These are phyloP conservation scores for Thermothelomyces thermophilus DNA, from an alignment of 2,329 filamentous ascomycete genomes.

Conservation along the genomic window DNA sequence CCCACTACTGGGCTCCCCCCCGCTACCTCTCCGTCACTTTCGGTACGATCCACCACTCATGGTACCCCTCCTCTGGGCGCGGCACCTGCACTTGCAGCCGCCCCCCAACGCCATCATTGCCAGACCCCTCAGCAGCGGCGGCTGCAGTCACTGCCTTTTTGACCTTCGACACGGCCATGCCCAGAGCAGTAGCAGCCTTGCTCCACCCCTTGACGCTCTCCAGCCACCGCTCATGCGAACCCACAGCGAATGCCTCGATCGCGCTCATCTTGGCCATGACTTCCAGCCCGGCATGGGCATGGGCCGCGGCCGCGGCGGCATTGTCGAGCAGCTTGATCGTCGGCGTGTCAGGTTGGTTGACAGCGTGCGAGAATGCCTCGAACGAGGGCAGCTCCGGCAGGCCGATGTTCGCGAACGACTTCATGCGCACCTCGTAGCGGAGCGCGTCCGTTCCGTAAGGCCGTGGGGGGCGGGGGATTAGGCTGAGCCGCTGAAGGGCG, in stretches of 20 bases:
- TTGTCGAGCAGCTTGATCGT: constrained; percentile 38
- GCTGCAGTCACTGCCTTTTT: constrained; percentile 44
- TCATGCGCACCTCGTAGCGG: constrained; percentile 81
- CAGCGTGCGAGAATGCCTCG: constrained; percentile 49
- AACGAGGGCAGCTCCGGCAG: constrained; percentile 62
- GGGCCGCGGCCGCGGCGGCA: constrained; percentile 40
- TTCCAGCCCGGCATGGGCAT: constrained; percentile 52
- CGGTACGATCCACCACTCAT: constrained; percentile 61
- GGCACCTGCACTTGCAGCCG: constrained; percentile 45
- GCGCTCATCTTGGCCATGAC: constrained; percentile 45
- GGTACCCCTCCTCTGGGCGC: constrained; percentile 47
- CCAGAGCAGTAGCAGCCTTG: constrained; percentile 64
- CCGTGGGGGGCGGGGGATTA: constrained; percentile 45
- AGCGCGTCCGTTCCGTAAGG: constrained; percentile 63
- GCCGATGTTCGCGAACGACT: constrained; percentile 65
- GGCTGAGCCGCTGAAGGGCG: constrained; percentile 51
- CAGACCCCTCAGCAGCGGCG: constrained; percentile 40
- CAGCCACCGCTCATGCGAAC: constrained; percentile 57
- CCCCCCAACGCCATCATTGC: neutral
- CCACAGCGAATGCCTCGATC: constrained; percentile 48
- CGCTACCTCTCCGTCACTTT: constrained; percentile 30
- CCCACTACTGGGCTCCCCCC: too few relatives aligned
- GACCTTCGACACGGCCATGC: constrained; percentile 55
- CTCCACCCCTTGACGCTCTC: constrained; percentile 53
- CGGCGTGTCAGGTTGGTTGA: constrained; percentile 34